Evolutionary conservation across 129 eudicot species (phyloP).

Genomic region (Centaurea solstitialis): DNA sequence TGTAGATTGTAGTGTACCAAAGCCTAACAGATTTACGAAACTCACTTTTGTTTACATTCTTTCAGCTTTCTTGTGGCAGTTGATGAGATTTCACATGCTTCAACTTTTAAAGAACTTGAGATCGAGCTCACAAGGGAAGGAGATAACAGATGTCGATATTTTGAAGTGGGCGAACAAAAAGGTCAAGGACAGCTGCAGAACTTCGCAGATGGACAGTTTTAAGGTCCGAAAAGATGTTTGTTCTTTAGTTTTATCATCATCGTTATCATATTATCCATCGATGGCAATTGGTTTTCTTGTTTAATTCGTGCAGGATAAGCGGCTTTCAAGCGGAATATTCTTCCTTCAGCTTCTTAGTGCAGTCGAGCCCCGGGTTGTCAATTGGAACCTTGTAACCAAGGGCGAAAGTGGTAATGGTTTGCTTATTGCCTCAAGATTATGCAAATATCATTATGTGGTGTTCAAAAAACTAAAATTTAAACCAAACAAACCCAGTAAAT

Average conservation of each 20-base stretch:
- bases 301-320: constrained; percentile 58
- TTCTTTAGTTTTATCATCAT: not conserved
- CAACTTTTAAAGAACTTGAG: constrained; percentile 84
- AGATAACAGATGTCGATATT: constrained; percentile 77
- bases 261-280: not conserved
- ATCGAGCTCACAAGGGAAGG: constrained; percentile 82
- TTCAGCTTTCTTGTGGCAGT: constrained; percentile 97
- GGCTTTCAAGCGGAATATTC: constrained; percentile 79
- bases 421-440: not conserved
- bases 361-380: constrained; percentile 91
- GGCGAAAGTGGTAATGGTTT: constrained; percentile 72
- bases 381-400: constrained; percentile 97
- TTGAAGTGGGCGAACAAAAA: constrained; percentile 87
- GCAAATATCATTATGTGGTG: not conserved
- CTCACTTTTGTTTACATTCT: not conserved
- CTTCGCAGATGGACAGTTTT: constrained; percentile 80
- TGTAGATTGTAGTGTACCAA: not conserved
- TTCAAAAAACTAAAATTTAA: not conserved
- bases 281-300: not conserved
- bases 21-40: not conserved
- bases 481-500: not conserved
- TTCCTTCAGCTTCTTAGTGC: constrained; percentile 95
- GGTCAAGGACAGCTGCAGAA: constrained; percentile 75
- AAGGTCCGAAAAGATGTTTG: constrained; percentile 45
- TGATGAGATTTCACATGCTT: constrained; percentile 94